Percentiles rank a stretch among this genome's conserved stretches.
Conservation (phyloP, 768 basidiomycete species). For the Asterophora parasitica region DNA sequence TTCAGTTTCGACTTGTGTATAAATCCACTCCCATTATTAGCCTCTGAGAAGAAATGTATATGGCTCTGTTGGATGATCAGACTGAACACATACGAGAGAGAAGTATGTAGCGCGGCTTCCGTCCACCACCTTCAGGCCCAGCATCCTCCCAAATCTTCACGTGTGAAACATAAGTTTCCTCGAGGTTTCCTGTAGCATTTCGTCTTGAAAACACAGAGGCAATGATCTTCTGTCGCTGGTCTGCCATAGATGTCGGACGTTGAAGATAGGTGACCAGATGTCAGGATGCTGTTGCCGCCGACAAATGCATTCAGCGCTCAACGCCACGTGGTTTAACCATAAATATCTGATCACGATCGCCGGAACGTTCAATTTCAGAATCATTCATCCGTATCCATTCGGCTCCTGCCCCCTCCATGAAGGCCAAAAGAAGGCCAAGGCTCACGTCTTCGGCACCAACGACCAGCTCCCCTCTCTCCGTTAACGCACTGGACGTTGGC, state of each 20-base stretch:
- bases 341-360: too few relatives aligned
- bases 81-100: constrained; percentile 68
- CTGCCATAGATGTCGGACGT: constrained; percentile 28
- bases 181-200: constrained; percentile 55
- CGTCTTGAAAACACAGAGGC: constrained; percentile 77
- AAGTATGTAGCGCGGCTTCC: constrained; percentile 87
- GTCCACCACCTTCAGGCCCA: constrained; percentile 57
- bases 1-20: constrained; percentile 98
- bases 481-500: too few relatives aligned
- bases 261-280: too few relatives aligned
- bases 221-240: constrained; percentile 68
- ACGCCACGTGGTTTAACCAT: too few relatives aligned
- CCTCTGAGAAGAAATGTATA: constrained; percentile 37
- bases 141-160: constrained; percentile 93
- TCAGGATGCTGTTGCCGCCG: too few relatives aligned
- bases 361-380: too few relatives aligned
- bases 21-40: constrained; percentile 56
- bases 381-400: too few relatives aligned
- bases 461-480: too few relatives aligned
- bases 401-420: too few relatives aligned
- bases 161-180: constrained; percentile 83
- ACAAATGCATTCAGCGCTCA: too few relatives aligned
- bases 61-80: constrained; percentile 4
- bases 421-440: too few relatives aligned
- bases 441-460: too few relatives aligned